phyloP scores from a whole-genome alignment of 306 rosid species.

The Cucumis melo region DNA sequence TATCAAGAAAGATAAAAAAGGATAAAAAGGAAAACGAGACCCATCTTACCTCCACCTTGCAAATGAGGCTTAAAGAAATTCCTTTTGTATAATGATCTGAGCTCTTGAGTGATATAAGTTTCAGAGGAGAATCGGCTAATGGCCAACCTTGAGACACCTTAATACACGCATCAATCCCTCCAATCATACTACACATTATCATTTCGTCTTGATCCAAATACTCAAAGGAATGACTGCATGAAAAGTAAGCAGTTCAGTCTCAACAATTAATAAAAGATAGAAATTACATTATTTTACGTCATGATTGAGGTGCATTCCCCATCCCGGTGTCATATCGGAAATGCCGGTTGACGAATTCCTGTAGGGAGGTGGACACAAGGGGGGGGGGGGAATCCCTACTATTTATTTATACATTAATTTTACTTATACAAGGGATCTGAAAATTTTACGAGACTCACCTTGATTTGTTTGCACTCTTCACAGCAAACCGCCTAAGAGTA shows the following conservation, averaged over 20 bases:
- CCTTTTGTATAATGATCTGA: constrained; percentile 37
- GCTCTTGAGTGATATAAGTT: constrained; percentile 45
- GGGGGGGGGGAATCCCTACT: neutral
- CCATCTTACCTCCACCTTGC: constrained; percentile 52
- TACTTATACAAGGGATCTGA: neutral
- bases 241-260: neutral
- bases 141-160: constrained; percentile 75
- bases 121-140: constrained; percentile 42
- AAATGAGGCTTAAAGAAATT: constrained; percentile 35
- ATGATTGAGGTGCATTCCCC: neutral
- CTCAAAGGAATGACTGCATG: constrained; percentile 44
- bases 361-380: neutral
- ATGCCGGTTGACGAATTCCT: neutral
- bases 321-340: too few species aligned
- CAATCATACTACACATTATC: constrained; percentile 48
- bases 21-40: neutral
- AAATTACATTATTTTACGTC: neutral
- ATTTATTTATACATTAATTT: neutral
- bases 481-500: constrained; percentile 43
- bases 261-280: neutral
- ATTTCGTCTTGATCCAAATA: constrained; percentile 54
- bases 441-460: constrained; percentile 28
- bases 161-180: constrained; percentile 55
- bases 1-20: neutral
- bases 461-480: constrained; percentile 50